These are phyloP conservation scores for Lactifluus piperatus DNA, from an alignment of 768 basidiomycete genomes.

Conservation along the genomic window DNA sequence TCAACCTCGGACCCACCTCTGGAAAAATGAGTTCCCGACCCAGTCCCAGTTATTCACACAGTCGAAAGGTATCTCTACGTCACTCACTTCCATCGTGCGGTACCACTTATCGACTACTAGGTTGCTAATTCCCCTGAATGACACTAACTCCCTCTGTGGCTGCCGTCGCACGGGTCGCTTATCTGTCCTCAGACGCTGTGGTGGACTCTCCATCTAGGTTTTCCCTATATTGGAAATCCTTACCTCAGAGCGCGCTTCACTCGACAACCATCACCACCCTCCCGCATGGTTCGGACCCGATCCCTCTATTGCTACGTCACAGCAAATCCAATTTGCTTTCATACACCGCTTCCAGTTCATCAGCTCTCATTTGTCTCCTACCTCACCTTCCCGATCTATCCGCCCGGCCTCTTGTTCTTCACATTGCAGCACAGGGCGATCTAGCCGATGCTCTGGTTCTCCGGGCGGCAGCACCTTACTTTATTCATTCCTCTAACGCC, in stretches of 20 bases:
- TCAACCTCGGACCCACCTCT: background rate
- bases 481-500: conserved; percentile 65
- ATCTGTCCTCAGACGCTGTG: conserved; percentile 56
- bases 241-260: conserved; percentile 23
- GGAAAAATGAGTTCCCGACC: background rate
- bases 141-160: conserved; percentile 23
- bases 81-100: background rate
- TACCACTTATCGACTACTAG: background rate
- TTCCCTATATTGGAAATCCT: conserved; percentile 36
- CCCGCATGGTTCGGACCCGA: conserved; percentile 62
- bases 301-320: conserved; percentile 46
- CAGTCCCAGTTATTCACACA: background rate
- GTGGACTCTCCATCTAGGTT: conserved; percentile 39
- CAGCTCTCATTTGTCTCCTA: conserved; percentile 50
- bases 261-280: conserved; percentile 38
- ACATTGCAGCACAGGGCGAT: conserved; percentile 56
- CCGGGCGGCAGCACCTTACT: conserved; percentile 74
- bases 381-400: conserved; percentile 64
- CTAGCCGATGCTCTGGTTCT: conserved; percentile 70
- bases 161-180: conserved; percentile 59
- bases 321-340: conserved; percentile 39
- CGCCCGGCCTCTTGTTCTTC: conserved; percentile 55
- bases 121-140: conserved; percentile 10
- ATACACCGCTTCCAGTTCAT: conserved; percentile 45
- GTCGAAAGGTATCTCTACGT: background rate